Conservation (phyloP, 2,329 filamentous ascomycete genomes). For the Pestalotiopsis sp. region DNA sequence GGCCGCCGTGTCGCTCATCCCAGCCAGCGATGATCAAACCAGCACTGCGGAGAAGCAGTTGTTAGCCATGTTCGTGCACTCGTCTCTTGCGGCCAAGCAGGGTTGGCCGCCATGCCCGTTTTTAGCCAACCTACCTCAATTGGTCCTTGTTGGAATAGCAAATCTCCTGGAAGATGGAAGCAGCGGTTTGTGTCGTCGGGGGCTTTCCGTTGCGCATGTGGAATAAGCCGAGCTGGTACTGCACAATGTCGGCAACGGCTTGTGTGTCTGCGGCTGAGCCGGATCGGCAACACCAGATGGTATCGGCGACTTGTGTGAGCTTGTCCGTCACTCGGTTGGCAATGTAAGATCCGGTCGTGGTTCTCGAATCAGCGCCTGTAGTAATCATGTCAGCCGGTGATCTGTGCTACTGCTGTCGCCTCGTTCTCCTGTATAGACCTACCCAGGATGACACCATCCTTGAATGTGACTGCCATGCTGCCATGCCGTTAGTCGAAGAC, state of each 20-base stretch:
- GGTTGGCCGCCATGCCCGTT: background rate
- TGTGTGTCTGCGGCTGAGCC: conserved; percentile 97
- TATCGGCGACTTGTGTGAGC: conserved; percentile 96
- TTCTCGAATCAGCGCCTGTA: conserved; percentile 88
- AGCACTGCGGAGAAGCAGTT: conserved; percentile 58
- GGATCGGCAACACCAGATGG: conserved; percentile 99
- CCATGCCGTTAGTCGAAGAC: conserved; percentile 21
- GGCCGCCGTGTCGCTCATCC: conserved; percentile 91
- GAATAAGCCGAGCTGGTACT: conserved; percentile 94
- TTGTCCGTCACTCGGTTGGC: conserved; percentile 99
- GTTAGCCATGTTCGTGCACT: background rate
- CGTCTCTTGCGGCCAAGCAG: background rate
- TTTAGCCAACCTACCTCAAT: conserved; percentile 66
- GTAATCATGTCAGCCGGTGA: background rate
- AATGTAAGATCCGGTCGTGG: conserved; percentile 96
- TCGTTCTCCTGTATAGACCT: conserved; percentile 27
- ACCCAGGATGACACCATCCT: conserved; percentile 94
- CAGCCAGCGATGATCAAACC: conserved; percentile 99
- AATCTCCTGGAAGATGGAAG: conserved; percentile 94
- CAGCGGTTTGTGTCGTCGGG: conserved; percentile 93
- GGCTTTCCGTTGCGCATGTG: conserved; percentile 86
- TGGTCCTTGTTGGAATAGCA: conserved; percentile 98
- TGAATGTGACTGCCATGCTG: conserved; percentile 99
- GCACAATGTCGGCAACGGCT: conserved; percentile 95
- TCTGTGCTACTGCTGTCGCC: background rate